Conservation (phyloP, 305 asterid species). For the Solanum hybrid region DNA sequence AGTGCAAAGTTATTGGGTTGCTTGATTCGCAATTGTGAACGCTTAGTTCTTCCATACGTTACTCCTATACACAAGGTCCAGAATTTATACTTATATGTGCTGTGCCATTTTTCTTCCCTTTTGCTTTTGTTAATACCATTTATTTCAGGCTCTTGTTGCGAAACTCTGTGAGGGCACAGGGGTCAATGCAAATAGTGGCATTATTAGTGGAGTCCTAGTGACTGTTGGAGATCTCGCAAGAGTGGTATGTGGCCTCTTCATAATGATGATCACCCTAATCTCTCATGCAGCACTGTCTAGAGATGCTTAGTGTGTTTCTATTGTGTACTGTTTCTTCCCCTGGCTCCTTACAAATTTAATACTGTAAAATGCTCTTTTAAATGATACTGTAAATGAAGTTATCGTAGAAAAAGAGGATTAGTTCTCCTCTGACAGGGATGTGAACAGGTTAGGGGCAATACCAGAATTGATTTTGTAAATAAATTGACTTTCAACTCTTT, state of each 20-base stretch:
- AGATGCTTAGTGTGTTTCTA: neutral
- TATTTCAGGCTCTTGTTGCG: conserved; percentile 79
- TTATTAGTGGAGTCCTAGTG: conserved; percentile 26
- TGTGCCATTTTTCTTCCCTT: conserved; percentile 1
- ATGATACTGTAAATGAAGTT: neutral
- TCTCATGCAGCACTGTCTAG: neutral
- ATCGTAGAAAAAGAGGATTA: neutral
- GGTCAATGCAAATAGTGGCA: conserved; percentile 84
- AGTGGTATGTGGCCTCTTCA: conserved; percentile 61
- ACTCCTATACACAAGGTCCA: conserved; percentile 94
- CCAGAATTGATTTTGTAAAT: neutral
- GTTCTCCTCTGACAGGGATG: neutral
- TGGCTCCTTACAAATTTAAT: too few species aligned
- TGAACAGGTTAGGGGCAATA: neutral
- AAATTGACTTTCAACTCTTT: neutral
- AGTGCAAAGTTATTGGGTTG: conserved; percentile 96
- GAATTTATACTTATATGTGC: conserved; percentile 8
- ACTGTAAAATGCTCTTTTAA: neutral
- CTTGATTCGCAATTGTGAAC: conserved; percentile 94
- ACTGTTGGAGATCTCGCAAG: conserved; percentile 97
- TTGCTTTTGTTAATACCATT: neutral
- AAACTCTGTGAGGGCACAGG: conserved; percentile 83
- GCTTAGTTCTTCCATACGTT: conserved; percentile 87
- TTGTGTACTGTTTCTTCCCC: too few species aligned
- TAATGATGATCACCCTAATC: neutral